These are phyloP conservation scores for Candida piceae DNA, from an alignment of 805 yeast genomes.

Conservation along the genomic window DNA sequence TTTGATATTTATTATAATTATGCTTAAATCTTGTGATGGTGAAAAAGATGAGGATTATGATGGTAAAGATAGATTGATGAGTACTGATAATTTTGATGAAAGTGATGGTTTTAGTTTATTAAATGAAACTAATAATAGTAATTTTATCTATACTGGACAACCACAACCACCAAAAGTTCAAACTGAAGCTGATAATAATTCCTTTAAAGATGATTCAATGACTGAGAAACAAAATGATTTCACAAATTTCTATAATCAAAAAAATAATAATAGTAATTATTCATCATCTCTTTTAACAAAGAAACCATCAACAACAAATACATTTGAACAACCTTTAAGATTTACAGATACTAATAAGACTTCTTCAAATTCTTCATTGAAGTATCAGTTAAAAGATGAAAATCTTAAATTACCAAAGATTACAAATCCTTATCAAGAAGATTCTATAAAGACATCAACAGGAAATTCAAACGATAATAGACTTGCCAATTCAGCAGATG, in stretches of 20 bases:
- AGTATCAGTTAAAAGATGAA: not conserved
- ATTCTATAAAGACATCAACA: no score
- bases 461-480: slow-evolving; percentile 11
- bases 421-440: slow-evolving; percentile 7
- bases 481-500: slow-evolving; percentile 8
- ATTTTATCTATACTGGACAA: slow-evolving; percentile 6
- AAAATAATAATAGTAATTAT: slow-evolving; percentile 1
- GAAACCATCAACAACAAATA: not conserved
- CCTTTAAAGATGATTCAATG: not conserved
- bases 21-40: slow-evolving; percentile 20
- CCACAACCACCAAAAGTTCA: not conserved
- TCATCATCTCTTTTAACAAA: no score
- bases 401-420: slow-evolving; percentile 4
- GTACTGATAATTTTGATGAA: slow-evolving; percentile 5
- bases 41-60: slow-evolving; percentile 1
- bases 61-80: not conserved
- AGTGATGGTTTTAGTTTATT: slow-evolving; percentile 9
- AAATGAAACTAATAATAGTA: slow-evolving; percentile 8
- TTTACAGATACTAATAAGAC: no score
- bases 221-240: slow-evolving; percentile 2
- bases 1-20: slow-evolving; percentile 44
- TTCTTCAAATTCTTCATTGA: not conserved
- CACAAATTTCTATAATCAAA: slow-evolving; percentile 1
- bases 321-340: no score
- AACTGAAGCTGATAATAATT: not conserved